Percentiles rank a stretch among this genome's conserved stretches.
Conservation (phyloP, 2,329 filamentous ascomycete genomes). For the Curvularia hawaiiensis region DNA sequence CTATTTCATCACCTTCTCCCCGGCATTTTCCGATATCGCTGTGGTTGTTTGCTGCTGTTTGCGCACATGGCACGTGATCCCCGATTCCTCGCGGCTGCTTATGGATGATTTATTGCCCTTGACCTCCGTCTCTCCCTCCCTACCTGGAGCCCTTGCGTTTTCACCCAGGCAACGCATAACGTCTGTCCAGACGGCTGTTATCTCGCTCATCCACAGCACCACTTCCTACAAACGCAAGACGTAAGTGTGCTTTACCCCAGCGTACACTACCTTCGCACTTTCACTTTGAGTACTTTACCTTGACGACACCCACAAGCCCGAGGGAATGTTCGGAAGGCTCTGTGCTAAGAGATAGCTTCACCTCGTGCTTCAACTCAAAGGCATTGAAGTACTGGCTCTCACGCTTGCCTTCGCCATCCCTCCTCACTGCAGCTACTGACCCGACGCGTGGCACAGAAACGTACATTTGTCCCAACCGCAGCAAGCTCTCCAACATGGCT, state of each 20-base stretch:
- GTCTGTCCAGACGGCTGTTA: neutral
- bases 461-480: neutral
- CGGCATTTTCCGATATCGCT: neutral
- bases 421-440: neutral
- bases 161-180: neutral
- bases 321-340: neutral
- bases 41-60: constrained; percentile 11
- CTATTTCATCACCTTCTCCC: constrained; percentile 3
- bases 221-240: neutral
- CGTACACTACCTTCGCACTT: neutral
- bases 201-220: neutral
- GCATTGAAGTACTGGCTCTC: neutral
- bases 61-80: constrained; percentile 10
- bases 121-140: constrained; percentile 4
- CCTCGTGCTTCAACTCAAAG: neutral
- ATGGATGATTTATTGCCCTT: constrained; percentile 10
- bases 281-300: neutral
- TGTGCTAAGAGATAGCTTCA: neutral
- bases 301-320: constrained; percentile 1
- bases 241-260: constrained; percentile 11
- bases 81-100: constrained; percentile 19
- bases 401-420: constrained; percentile 9
- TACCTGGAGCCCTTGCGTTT: constrained; percentile 5
- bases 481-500: constrained; percentile 15
- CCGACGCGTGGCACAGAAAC: constrained; percentile 8